Conservation (phyloP, 768 basidiomycete genomes). For the Mycena albidolilacea region DNA sequence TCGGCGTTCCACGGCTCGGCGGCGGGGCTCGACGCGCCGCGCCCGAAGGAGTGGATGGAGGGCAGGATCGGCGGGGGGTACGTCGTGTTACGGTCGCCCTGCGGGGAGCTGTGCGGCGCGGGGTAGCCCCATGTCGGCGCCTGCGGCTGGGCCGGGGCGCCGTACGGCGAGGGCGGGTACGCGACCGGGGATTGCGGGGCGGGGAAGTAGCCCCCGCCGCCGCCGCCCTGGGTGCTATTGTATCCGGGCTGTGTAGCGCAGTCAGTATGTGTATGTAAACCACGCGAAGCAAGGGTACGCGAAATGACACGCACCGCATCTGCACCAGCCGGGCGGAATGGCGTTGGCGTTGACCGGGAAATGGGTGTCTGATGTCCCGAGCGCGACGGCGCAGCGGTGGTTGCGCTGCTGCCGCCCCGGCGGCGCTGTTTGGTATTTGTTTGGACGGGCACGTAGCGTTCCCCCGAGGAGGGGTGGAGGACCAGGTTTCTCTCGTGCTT, state of each 20-base stretch:
- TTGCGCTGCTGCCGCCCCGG: constrained; percentile 53
- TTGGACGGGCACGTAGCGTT: constrained; percentile 76
- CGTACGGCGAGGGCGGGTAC: constrained; percentile 61
- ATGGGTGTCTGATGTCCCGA: constrained; percentile 64
- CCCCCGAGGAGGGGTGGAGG: constrained; percentile 85
- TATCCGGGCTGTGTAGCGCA: constrained; percentile 51
- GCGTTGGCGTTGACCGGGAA: constrained; percentile 62
- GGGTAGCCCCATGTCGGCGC: constrained; percentile 72
- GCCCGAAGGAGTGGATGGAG: constrained; percentile 67
- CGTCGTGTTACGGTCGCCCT: constrained; percentile 61
- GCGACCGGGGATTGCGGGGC: constrained; percentile 55
- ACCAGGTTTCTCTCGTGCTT: constrained; percentile 91
- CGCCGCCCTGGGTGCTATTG: constrained; percentile 48
- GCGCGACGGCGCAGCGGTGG: constrained; percentile 50
- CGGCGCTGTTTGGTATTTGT: constrained; percentile 60
- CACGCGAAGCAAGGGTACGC: not conserved
- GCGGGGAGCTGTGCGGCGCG: constrained; percentile 42
- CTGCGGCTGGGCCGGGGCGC: constrained; percentile 57
- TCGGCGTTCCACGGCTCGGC: constrained; percentile 40
- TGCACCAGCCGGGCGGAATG: constrained; percentile 59
- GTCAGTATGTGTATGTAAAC: constrained; percentile 1
- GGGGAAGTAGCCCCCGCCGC: constrained; percentile 54
- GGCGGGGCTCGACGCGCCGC: constrained; percentile 41
- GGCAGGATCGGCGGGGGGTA: constrained; percentile 67
- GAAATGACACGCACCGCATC: constrained; percentile 58